Evolutionary conservation across 2,329 filamentous ascomycete species (phyloP).

Genomic region (Penicillium freii): DNA sequence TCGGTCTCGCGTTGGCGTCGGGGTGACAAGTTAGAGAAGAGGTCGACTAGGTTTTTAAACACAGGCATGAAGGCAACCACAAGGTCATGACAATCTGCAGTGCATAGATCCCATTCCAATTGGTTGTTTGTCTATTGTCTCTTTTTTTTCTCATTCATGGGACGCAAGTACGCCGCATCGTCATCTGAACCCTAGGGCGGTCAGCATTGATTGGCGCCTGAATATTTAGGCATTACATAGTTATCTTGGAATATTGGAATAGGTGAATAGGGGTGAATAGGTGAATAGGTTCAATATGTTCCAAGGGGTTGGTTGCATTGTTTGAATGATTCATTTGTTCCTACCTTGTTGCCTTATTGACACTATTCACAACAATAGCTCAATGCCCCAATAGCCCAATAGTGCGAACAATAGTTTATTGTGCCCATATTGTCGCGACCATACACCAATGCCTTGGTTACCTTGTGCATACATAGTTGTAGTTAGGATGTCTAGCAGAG

Average conservation of each 20-base stretch:
- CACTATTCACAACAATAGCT: neutral
- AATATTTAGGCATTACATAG: neutral
- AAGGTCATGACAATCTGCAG: slow-evolving; percentile 8
- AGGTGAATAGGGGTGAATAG: neutral
- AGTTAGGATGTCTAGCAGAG: neutral
- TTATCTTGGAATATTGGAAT: neutral
- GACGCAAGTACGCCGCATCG: slow-evolving; percentile 6
- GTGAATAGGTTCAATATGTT: neutral
- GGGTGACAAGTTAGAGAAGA: slow-evolving; percentile 21
- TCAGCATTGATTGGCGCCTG: neutral
- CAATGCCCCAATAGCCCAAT: neutral
- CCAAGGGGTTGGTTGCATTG: neutral
- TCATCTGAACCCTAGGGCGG: slow-evolving; percentile 8
- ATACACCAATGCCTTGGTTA: neutral
- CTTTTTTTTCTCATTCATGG: neutral
- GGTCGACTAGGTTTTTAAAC: slow-evolving; percentile 16
- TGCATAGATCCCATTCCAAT: slow-evolving; percentile 8
- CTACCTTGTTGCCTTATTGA: neutral
- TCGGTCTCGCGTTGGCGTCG: slow-evolving; percentile 17
- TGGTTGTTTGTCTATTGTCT: neutral
- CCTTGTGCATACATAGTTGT: neutral
- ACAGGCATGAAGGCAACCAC: slow-evolving; percentile 17
- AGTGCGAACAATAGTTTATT: neutral
- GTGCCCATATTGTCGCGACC: too few relatives aligned
- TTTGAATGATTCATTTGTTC: neutral